Base-by-base conservation (phyloP, 163 green algal species). In the Prototheca cutis region DNA sequence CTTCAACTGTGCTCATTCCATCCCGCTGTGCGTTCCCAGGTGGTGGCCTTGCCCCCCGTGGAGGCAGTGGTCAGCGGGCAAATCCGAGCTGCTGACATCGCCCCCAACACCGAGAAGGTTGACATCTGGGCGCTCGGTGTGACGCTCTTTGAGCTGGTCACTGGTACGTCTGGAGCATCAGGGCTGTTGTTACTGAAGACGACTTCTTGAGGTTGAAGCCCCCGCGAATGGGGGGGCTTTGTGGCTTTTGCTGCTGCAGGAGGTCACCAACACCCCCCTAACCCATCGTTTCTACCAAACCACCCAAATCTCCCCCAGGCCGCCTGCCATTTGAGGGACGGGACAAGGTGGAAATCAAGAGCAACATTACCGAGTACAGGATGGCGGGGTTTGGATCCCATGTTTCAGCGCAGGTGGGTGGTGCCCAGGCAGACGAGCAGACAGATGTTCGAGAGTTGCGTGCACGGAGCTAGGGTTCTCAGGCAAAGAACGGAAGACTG, bases 111-210 rank as follows among this genome's bases (percentile, higher is more conserved):
- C 51, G 72, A 88, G 48, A 87, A 85, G 57, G 80, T 87, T 55
- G 82, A 89, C 59, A 78, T 89, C 25, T 89, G 82, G 82, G 79
- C 77, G 25, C 71, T 88, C 40, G 81, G 81, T 0, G 79, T 88
- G 8, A 89, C 81, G 47, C 48, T 89, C 15, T 89, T 78, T 59
- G 82, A 89, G 66, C 71, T 89, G 36, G 73, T 85, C 15, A 83
- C 80, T 57, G 79, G 79, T 69, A 29, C 27, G 57, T 10, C 8
- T 19, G 48, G 24, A 53, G 36, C 21, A 49, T 40, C n/a, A n/a
- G n/a, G n/a, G n/a, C n/a, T n/a, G n/a, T n/a, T n/a, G n/a, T n/a
- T n/a, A n/a, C n/a, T n/a, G n/a, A n/a, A n/a, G n/a, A n/a, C n/a
- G n/a, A n/a, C n/a, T n/a, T n/a, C n/a, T n/a, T n/a, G n/a, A n/a